Evolutionary conservation across 208 protist species (phyloP), one percentile per base, ranked within the genome.

Genomic region (Crithidia expoeki): DNA sequence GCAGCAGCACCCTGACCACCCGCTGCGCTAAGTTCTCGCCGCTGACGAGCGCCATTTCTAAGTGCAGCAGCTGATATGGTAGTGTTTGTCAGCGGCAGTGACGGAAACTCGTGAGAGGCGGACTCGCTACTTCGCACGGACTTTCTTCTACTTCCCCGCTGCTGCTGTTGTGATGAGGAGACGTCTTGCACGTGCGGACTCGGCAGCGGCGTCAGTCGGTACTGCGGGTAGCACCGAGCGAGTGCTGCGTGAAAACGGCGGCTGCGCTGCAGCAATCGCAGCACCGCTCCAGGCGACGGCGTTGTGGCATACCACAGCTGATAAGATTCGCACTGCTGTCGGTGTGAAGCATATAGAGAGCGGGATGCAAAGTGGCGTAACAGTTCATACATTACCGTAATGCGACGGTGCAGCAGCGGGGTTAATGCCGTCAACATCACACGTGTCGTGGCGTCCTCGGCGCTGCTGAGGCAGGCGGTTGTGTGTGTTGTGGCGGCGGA

Each of bases 351-450:
- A 33, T 79, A 81, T 12, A 94, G 61, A 0, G 72, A 78, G 49
- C 77, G 78, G 28, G 81, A 75, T 40, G 83, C 64, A 44, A 83
- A 72, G 65, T 89, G 61, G 19, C 84, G 89, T 50, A 94, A 75
- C 40, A 92, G 68, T 68, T 92, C 89, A 68, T 92, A 92, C 78
- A 92, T 85, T 27, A 88, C 79, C 28, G 76, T 68, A 64, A 85
- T 88, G 51, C 86, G 84, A 0, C 80, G 86, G 50, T 88, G 78
- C 19, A 92, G 79, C 12, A 89, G 55, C 0, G 81, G 81, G 0
- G 78, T 77, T 14, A 94, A 47, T 17, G 89, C 79, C 11, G 57
- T 65, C 12, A 92, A 38, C 21, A 92, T 71, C 11, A 81, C 34
- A 16, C 73, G 68, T 2, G 88, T 36, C 9, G 90, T 53, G 21